Evolutionary conservation across 805 yeast species (phyloP), one percentile per base, ranked within the genome.

Genomic region (Saturnispora besseyi): DNA sequence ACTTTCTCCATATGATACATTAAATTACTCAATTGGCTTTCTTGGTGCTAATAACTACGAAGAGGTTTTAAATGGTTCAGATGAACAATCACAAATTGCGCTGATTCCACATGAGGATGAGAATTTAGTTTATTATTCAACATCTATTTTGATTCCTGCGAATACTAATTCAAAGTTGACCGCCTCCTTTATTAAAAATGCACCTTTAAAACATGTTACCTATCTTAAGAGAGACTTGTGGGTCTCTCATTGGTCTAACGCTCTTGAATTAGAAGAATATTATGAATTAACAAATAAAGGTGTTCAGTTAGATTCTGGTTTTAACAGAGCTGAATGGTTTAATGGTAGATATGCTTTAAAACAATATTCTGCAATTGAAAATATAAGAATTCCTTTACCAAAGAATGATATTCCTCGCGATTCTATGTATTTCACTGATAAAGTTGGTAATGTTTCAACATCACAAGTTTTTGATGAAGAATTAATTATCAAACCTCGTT

Each of bases 391-490:
- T 53, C 75, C 74, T 7, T 63, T 86, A 30, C 77, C 77, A 10
- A 64, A 67, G 22, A 67, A 68, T 29, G 60, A 59, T 5, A 70
- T 83, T 18, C 63, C 73, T n/a, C 93, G 83, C 53, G 44, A 44
- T 44, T 52, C 57, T 0, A 76, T 82, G 51, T 93, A 87, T 69
- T 87, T 73, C 63, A 82, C 88, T 10, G 99, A 93, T 66, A 77
- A 84, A 56, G 96, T 91, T 29, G 99, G 99, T 34, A 87, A 87
- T 67, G 96, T 91, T 12, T 82, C 96, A 6, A 86, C 97, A 3
- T 83, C 84, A 45, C 70, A 71, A 53, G 53, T 69, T 26, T 61
- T 68, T 4, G 66, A 67, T 40, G 66, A 74, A 41, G 67, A 69
- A 53, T 68, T 87, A 44, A 70, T 82, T 33, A 65, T 93, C 55